Percentiles rank a stretch among this genome's conserved stretches.
Evolutionary conservation across 345 rosid genomes (phyloP).

Genomic region (Heritiera fomes): DNA sequence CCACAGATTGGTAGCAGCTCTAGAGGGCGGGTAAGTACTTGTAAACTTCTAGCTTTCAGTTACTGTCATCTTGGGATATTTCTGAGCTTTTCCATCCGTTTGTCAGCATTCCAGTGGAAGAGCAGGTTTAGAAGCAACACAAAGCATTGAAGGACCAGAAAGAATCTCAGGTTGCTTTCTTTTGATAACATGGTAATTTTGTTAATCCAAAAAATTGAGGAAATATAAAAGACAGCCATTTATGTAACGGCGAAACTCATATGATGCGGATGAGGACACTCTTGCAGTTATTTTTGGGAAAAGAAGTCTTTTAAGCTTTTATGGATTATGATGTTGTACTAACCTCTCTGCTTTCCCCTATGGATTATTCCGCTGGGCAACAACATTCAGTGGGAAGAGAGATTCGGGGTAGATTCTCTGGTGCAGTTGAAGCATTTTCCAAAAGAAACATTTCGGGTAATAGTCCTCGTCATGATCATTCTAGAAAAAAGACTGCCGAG

Average conservation of each 20-base stretch:
- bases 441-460: conserved; percentile 50
- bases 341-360: conserved; percentile 1
- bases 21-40: conserved; percentile 58
- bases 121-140: conserved; percentile 49
- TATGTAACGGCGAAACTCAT: background rate
- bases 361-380: conserved; percentile 17
- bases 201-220: background rate
- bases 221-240: background rate
- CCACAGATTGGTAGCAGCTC: conserved; percentile 72
- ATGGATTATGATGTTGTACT: background rate
- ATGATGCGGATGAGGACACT: background rate
- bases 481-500: conserved; percentile 57
- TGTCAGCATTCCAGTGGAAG: conserved; percentile 49
- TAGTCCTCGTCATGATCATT: conserved; percentile 45
- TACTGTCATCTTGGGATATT: background rate
- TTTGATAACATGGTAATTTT: background rate
- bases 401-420: conserved; percentile 60
- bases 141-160: conserved; percentile 54
- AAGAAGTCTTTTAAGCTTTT: background rate
- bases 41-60: conserved; percentile 8
- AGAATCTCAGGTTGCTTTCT: conserved; percentile 43
- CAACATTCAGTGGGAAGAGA: conserved; percentile 52
- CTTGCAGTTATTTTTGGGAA: background rate
- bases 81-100: conserved; percentile 11
- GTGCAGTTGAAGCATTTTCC: conserved; percentile 74